phyloP scores from a whole-genome alignment of 2,329 filamentous ascomycete species.

The Phaeophleospora eucalypticola region DNA sequence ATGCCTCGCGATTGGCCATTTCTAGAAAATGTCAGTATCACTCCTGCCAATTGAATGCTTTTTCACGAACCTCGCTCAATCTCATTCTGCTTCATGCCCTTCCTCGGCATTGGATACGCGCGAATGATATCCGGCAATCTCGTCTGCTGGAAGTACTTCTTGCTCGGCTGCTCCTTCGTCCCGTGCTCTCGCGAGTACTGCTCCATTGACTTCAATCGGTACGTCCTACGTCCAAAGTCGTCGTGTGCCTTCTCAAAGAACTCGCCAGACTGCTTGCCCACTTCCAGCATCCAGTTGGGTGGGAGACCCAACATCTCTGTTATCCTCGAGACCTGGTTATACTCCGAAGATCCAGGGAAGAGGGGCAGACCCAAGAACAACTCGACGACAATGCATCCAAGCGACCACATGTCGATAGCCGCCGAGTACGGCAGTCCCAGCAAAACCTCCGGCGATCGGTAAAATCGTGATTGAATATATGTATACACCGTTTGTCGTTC shows the following conservation, averaged over 20 bases:
- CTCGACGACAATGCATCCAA: slow-evolving; percentile 97
- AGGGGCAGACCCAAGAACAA: slow-evolving; percentile 90
- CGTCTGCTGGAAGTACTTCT: slow-evolving; percentile 96
- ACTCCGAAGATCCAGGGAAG: slow-evolving; percentile 96
- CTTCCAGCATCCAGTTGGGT: slow-evolving; percentile 98
- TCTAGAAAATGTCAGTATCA: slow-evolving; percentile 53
- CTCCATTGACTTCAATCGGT: slow-evolving; percentile 94
- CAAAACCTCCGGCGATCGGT: slow-evolving; percentile 91
- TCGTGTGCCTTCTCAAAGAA: slow-evolving; percentile 94
- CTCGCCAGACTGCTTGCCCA: slow-evolving; percentile 94
- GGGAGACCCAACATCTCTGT: slow-evolving; percentile 97
- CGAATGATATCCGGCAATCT: slow-evolving; percentile 96
- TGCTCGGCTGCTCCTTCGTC: slow-evolving; percentile 97
- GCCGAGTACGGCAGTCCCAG: slow-evolving; percentile 96
- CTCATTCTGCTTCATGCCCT: slow-evolving; percentile 98
- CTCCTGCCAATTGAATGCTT: not conserved
- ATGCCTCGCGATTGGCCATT: slow-evolving; percentile 96
- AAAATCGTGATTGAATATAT: slow-evolving; percentile 97
- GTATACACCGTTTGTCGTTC: slow-evolving; percentile 98
- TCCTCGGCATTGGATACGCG: slow-evolving; percentile 94
- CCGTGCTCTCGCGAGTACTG: slow-evolving; percentile 94
- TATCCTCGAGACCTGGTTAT: slow-evolving; percentile 95
- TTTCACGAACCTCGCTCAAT: slow-evolving; percentile 77
- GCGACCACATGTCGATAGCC: slow-evolving; percentile 99
- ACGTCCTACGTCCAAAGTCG: slow-evolving; percentile 86